Conservation (phyloP, 139 green algal species). For the Pleodorina starrii region DNA sequence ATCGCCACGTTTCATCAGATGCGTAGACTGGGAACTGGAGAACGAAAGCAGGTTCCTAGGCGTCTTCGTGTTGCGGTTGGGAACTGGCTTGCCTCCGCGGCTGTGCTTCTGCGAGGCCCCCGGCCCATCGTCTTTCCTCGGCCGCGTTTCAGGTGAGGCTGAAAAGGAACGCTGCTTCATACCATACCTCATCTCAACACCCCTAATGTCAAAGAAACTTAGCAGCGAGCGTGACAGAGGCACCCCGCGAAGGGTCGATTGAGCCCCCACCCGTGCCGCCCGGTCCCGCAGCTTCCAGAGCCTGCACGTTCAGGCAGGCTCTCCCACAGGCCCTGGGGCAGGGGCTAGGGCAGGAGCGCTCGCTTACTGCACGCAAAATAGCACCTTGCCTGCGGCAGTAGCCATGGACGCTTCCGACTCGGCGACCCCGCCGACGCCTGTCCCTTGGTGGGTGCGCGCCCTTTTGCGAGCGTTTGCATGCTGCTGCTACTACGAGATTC, state of each 20-base stretch:
- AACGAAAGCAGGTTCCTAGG: background rate
- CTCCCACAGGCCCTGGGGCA: background rate
- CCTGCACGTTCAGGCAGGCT: conserved; percentile 1
- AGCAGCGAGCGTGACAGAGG: no score
- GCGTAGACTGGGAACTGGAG: background rate
- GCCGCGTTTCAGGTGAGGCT: conserved; percentile 17
- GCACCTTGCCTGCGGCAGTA: background rate
- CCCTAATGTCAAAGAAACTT: no score
- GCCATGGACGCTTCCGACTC: background rate
- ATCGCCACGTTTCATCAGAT: background rate
- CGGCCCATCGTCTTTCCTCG: background rate
- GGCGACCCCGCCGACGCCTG: background rate
- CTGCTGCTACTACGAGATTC: no score
- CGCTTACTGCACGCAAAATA: conserved; percentile 22
- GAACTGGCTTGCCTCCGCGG: background rate
- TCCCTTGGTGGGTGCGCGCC: conserved; percentile 6
- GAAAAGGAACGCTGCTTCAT: no score
- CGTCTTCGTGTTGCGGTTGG: background rate
- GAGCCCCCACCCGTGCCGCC: no score
- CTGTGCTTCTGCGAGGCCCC: background rate
- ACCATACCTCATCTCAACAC: no score
- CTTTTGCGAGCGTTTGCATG: no score
- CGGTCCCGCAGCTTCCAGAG: conserved; percentile 25
- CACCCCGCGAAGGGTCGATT: no score
- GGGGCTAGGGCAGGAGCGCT: conserved; percentile 14